Evolutionary conservation across 1,284 basidiomycete species (phyloP), one percentile per base, ranked within the genome.

Genomic region (Nidula niveotomentosa): DNA sequence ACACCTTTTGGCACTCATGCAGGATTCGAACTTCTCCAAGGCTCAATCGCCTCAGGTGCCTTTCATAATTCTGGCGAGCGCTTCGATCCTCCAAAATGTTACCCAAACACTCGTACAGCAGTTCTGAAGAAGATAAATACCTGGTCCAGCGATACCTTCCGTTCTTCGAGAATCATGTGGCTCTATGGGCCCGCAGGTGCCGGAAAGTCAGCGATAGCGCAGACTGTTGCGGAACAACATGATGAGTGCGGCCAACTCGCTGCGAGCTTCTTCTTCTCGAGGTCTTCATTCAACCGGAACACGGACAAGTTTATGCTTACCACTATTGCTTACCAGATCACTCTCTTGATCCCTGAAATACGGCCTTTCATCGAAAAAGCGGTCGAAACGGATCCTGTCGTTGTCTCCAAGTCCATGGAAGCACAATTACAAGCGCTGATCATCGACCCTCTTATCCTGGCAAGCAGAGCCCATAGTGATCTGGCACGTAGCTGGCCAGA

Each of bases 111-210:
- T 6, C 37, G 49, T 10, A 12, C 18, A 18, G 36, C 17, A 8
- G 37, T 51, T 30, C 37, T 51, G 15, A 23, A 41, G 7, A 18
- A 39, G 13, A 51, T 51, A 8, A 23, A 17, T 8, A 41, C 9
- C 8, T 51, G 49, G 49, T 36, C 41, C n/a, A 41, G 9, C 8
- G 18, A n/a, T 10, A 5, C 9, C 10, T 10, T 39, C 10, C 36
- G n/a, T 6, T 18, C 8, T 41, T n/a, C 35, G 7, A 51, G 36
- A 8, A 51, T 51, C 15, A 51, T 51, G 49, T 51, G 49, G 49
- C 17, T 51, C 17, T 18, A 41, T 12, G 49, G 49, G 6, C 49
- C 49, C 34, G 37, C 49, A 17, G 49, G 49, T 8, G 49, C 49
- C 2, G 49, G 49, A 41, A 51, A 51, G 30, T 41, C 49, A 43